Evolutionary conservation across 371 early-diverging fungal species (phyloP), one percentile per base, ranked within the genome.

Genomic region (Rozella allomycis): DNA sequence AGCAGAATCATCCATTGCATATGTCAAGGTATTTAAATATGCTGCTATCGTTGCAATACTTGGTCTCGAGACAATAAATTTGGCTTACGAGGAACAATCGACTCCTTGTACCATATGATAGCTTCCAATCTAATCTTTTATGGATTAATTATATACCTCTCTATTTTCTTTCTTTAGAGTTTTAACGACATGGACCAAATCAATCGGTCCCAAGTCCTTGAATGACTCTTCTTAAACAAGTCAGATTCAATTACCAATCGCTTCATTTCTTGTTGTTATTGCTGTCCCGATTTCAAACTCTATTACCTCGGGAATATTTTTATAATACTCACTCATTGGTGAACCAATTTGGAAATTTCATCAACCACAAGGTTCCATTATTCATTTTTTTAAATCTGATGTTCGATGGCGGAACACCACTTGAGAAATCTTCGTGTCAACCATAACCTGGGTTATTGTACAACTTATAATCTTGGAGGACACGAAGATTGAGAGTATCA

Each of bases 141-240:
- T 4, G 17, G 6, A 33, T 23, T 17, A 23, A 26, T 3, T 17
- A 19, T 2, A 11, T 14, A 17, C 12, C 2, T 2, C 11, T 33
- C 11, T 33, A 3, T 8, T 23, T 22, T 9, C 65, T 49, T 78
- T 84, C 2, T 68, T 58, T 42, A 81, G 78, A 17, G 65, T 54
- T 55, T 91, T 91, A 27, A 79, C 71, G 34, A 91, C 68, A 48
- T 86, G 87, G 42, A 82, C 80, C 17, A 91, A 68, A 46, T 91
- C 93, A n/a, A 90, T 88, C 23, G 93, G 88, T 3, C 93, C 93
- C 14, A 91, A 61, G 46, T 86, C 85, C 27, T 83, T 72, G 47
- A 80, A 83, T 65, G 14, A 69, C 82, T 77, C 43, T 20, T 23
- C 29, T 23, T 36, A 12, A 30, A 22, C 17, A 31, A 38, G 17